Percentiles rank a stretch among this genome's conserved stretches.
Evolutionary conservation across 148 eudicot species (phyloP).

Genomic region (Arctostaphylos glauca): DNA sequence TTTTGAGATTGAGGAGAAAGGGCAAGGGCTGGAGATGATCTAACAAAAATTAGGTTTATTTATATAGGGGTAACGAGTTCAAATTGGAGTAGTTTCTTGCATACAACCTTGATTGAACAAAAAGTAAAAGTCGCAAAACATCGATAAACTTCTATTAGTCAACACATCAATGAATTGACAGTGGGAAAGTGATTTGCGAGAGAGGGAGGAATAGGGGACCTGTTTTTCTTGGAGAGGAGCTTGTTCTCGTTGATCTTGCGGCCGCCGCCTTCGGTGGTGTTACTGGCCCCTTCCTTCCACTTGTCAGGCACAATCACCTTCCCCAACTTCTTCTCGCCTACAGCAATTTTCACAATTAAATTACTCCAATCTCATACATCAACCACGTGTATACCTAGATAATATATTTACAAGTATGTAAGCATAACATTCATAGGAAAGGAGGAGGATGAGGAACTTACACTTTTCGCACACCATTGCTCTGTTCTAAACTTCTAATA

Average conservation of each 20-base stretch:
- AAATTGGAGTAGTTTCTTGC: not conserved
- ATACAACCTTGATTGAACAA: not conserved
- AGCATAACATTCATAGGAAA: not conserved
- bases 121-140: not conserved
- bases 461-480: constrained; percentile 89
- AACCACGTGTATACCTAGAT: not conserved
- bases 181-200: not conserved
- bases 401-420: not conserved
- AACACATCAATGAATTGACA: not conserved
- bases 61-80: not conserved
- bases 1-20: too few relatives aligned
- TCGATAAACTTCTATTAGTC: not conserved
- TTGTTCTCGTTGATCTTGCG: constrained; percentile 96
- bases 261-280: constrained; percentile 92
- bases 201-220: constrained; percentile 31
- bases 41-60: too few relatives aligned
- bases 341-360: not conserved
- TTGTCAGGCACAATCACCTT: constrained; percentile 97
- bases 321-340: constrained; percentile 88
- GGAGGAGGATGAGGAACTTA: constrained; percentile 28
- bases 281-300: constrained; percentile 97
- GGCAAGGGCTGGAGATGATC: too few relatives aligned
- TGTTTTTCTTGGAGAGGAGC: constrained; percentile 83
- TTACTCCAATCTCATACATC: not conserved
- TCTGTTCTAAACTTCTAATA: not conserved